Percentiles rank a stretch among this genome's conserved stretches.
Conservation (phyloP, 352 stramenopile species). For the Plasmopara viticola region DNA sequence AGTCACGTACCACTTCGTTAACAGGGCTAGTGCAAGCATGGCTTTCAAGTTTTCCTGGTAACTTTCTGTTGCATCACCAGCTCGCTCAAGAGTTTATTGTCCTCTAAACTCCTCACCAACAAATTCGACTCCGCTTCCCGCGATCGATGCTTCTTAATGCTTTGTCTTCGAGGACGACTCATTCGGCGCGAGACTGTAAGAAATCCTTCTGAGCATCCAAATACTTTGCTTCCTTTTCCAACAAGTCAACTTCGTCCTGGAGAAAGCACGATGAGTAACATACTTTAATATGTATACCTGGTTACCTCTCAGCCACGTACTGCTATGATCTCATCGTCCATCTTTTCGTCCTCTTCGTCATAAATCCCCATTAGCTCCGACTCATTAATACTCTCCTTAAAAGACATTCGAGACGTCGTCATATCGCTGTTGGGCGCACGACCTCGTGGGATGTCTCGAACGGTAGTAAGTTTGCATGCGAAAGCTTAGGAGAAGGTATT, state of each 20-base stretch:
- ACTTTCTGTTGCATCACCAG: constrained; percentile 60
- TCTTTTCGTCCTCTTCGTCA: constrained; percentile 23
- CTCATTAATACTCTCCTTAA: too few relatives aligned
- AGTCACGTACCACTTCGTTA: constrained; percentile 48
- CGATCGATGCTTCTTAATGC: constrained; percentile 48
- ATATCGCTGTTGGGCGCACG: constrained; percentile 17
- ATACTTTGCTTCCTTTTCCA: constrained; percentile 69
- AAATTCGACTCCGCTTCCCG: constrained; percentile 31
- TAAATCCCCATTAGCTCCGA: constrained; percentile 10
- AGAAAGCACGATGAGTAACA: not conserved
- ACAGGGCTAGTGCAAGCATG: constrained; percentile 71
- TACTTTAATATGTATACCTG: not conserved
- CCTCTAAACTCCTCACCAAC: constrained; percentile 35
- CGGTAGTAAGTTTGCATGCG: constrained; percentile 14
- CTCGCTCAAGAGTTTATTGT: constrained; percentile 49
- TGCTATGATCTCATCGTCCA: constrained; percentile 28
- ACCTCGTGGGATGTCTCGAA: constrained; percentile 15
- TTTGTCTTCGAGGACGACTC: constrained; percentile 30
- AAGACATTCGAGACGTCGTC: constrained; percentile 25
- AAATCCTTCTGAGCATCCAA: constrained; percentile 62
- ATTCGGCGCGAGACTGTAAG: constrained; percentile 44
- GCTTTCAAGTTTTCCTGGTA: constrained; percentile 76
- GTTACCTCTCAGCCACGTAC: constrained; percentile 15
- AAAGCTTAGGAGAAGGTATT: constrained; percentile 23
- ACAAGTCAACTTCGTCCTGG: constrained; percentile 48